A percentile compares a stretch with the other conserved stretches of the same genome.
Evolutionary conservation across 495 filamentous ascomycete genomes (phyloP).

Genomic region (Penicillium crystallinum): DNA sequence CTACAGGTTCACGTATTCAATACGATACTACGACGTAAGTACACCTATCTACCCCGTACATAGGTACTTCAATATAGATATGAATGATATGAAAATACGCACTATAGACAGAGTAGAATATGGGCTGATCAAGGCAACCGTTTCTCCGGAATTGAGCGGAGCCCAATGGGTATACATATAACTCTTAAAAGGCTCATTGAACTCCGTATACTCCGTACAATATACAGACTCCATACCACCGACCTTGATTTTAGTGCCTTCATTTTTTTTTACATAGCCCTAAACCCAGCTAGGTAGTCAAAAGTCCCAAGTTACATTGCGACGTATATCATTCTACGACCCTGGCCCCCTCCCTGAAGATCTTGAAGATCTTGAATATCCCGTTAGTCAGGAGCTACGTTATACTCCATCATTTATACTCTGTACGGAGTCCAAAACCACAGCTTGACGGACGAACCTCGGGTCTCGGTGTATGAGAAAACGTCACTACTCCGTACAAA

Average conservation of each 20-base stretch:
- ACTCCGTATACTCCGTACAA: too few species aligned
- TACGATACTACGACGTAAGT: too few species aligned
- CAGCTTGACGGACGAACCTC: conserved; percentile 12
- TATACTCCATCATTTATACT: not conserved
- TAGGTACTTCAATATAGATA: too few species aligned
- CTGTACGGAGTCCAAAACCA: conserved; percentile 9
- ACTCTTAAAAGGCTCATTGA: too few species aligned
- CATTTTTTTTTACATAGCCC: too few species aligned
- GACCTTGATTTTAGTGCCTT: too few species aligned
- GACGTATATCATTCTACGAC: not conserved
- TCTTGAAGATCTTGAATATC: conserved; percentile 1
- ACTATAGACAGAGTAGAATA: too few species aligned
- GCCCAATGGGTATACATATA: not conserved
- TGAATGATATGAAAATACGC: too few species aligned
- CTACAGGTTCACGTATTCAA: conserved; percentile 8
- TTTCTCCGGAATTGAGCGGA: not conserved
- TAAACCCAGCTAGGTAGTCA: not conserved
- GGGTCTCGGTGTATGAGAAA: conserved; percentile 11
- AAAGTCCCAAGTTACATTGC: not conserved
- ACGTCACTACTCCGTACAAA: not conserved
- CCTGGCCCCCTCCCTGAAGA: conserved; percentile 4
- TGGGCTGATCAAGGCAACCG: conserved; percentile 10
- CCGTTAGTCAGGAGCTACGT: not conserved
- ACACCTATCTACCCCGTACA: not conserved
- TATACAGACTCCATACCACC: too few species aligned